phyloP scores from a whole-genome alignment of 768 basidiomycete species.

The Mycena kentingensis region DNA sequence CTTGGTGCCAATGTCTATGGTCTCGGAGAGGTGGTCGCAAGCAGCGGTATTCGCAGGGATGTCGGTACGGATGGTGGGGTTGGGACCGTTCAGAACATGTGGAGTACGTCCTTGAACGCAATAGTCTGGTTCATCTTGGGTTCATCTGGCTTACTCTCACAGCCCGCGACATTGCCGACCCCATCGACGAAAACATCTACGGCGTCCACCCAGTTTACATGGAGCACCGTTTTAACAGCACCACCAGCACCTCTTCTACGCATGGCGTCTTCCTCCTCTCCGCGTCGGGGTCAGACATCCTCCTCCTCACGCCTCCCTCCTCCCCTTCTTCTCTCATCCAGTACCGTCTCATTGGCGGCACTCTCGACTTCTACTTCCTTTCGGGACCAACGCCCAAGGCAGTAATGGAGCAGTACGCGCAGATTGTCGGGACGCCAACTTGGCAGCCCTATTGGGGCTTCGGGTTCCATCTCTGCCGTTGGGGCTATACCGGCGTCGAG shows the following conservation, averaged over 20 bases:
- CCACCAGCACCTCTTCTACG: conserved; percentile 52
- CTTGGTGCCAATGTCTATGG: conserved; percentile 74
- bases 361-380: conserved; percentile 79
- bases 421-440: conserved; percentile 64
- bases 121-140: not conserved
- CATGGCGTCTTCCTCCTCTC: conserved; percentile 81
- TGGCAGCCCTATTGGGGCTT: conserved; percentile 79
- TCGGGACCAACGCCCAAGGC: conserved; percentile 55
- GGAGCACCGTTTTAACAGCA: conserved; percentile 66
- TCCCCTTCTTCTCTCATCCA: conserved; percentile 64
- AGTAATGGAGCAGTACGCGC: conserved; percentile 75
- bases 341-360: conserved; percentile 75
- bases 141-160: not conserved
- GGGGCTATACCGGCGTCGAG: conserved; percentile 27
- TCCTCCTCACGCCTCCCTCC: conserved; percentile 59
- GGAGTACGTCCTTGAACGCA: conserved; percentile 40
- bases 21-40: conserved; percentile 70
- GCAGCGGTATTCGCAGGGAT: conserved; percentile 68
- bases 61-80: conserved; percentile 49
- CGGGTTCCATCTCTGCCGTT: conserved; percentile 77
- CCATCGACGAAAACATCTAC: conserved; percentile 69
- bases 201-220: conserved; percentile 74
- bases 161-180: conserved; percentile 60
- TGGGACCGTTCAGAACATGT: conserved; percentile 67
- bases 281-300: conserved; percentile 69